Conservation (phyloP, 2,329 filamentous ascomycete species). For the Hypoxylon sp. region DNA sequence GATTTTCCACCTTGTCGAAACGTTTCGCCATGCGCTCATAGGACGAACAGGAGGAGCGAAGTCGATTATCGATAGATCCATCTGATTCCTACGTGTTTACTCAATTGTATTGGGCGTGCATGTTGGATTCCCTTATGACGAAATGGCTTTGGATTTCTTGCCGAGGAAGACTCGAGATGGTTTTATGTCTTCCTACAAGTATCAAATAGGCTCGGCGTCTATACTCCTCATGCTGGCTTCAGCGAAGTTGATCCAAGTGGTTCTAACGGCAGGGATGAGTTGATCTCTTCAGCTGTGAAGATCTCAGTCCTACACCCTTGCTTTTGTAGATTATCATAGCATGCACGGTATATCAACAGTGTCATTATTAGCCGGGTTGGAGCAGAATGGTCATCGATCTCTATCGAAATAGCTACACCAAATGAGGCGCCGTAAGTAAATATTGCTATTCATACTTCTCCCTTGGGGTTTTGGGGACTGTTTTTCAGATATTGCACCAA, state of each 20-base stretch:
- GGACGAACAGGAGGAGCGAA: slow-evolving; percentile 5
- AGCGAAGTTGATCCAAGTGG: too few species aligned
- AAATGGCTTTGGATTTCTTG: slow-evolving; percentile 5
- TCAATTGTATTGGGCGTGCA: too few species aligned
- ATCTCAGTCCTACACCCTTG: background rate
- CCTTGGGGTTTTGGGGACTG: too few species aligned
- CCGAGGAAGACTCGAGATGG: slow-evolving; percentile 6
- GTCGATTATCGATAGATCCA: background rate
- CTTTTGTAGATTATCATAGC: background rate
- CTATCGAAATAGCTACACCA: background rate
- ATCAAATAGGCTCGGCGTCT: background rate
- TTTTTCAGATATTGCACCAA: slow-evolving; percentile 15
- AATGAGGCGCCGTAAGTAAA: background rate
- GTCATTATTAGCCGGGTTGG: background rate
- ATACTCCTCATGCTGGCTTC: too few species aligned
- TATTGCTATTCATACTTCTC: slow-evolving; percentile 6
- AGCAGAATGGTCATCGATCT: background rate
- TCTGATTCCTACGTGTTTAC: too few species aligned
- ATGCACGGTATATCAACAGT: background rate
- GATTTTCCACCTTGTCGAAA: slow-evolving; percentile 22
- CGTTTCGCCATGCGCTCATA: slow-evolving; percentile 16
- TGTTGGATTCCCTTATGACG: background rate
- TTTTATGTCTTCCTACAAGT: slow-evolving; percentile 4
- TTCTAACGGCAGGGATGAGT: too few species aligned
- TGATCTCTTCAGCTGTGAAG: background rate